These are phyloP conservation scores for Neurospora cerealis DNA, from an alignment of 495 filamentous ascomycete genomes.

Conservation along the genomic window DNA sequence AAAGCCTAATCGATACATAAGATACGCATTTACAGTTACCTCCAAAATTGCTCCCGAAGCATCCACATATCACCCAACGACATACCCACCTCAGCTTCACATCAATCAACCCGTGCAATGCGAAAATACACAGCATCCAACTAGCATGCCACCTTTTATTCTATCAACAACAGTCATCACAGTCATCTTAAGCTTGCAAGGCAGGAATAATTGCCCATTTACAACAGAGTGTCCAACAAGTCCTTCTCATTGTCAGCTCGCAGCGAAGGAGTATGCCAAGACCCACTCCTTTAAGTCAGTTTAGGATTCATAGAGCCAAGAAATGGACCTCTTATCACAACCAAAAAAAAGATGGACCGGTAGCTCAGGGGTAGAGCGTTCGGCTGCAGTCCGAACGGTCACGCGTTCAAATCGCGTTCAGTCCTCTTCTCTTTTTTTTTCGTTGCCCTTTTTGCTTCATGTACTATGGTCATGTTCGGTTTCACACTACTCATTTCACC, in stretches of 20 bases:
- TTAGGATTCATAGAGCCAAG: not conserved
- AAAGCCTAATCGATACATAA: not conserved
- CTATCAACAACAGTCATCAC: not conserved
- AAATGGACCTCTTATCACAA: fast-evolving
- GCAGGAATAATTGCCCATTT: not conserved
- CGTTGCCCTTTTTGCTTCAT: too few relatives aligned
- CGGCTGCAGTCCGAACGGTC: not conserved
- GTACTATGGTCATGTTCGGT: too few relatives aligned
- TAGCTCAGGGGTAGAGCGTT: not conserved
- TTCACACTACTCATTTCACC: too few relatives aligned
- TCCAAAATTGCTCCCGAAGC: not conserved
- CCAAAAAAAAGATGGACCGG: not conserved
- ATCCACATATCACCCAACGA: not conserved
- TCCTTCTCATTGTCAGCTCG: too few relatives aligned
- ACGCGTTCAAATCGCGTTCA: not conserved
- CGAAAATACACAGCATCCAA: not conserved
- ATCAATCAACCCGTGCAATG: not conserved
- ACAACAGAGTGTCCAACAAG: not conserved
- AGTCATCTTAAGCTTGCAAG: too few relatives aligned
- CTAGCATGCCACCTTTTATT: not conserved
- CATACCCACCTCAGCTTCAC: not conserved
- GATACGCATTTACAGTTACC: not conserved
- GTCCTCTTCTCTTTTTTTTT: not conserved
- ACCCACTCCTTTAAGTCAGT: too few relatives aligned
- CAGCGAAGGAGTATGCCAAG: too few relatives aligned